A percentile compares a stretch with the other conserved stretches of the same genome.
Evolutionary conservation across 306 rosid species (phyloP).

Genomic region (Vicia sativa): DNA sequence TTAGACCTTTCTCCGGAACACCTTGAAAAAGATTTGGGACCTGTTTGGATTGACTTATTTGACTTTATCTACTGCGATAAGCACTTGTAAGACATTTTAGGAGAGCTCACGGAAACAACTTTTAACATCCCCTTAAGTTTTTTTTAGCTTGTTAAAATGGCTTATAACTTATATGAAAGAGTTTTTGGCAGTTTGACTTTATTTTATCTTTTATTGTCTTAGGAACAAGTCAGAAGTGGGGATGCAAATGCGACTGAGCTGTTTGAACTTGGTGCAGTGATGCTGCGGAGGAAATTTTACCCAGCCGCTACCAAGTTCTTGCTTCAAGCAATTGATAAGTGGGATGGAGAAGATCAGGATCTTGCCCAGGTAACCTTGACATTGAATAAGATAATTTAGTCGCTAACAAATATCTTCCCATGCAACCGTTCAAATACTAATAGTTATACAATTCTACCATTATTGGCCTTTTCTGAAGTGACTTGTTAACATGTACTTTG

Average conservation of each 20-base stretch:
- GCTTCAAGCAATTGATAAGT: constrained; percentile 90
- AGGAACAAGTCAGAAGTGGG: constrained; percentile 98
- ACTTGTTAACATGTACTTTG: constrained; percentile 28
- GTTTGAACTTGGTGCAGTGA: constrained; percentile 98
- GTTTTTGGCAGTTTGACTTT: no score
- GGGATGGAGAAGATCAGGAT: constrained; percentile 97
- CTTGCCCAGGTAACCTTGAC: constrained; percentile 70
- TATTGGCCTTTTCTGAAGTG: constrained; percentile 1
- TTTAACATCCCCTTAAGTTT: no score
- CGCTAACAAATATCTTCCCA: not conserved
- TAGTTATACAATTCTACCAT: constrained; percentile 8
- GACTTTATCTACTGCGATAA: no score
- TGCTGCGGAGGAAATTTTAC: constrained; percentile 93
- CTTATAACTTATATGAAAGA: no score
- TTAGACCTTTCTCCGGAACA: constrained; percentile 19
- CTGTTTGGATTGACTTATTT: not conserved
- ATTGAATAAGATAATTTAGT: no score
- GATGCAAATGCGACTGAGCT: constrained; percentile 89
- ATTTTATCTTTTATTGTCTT: constrained; percentile 34
- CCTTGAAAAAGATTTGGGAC: constrained; percentile 26
- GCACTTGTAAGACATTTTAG: no score
- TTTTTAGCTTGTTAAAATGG: no score
- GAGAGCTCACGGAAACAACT: no score
- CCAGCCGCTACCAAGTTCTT: constrained; percentile 89
- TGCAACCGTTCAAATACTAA: not conserved